Conservation (phyloP, 495 filamentous ascomycete species). For the Aspergillus haitiensis region DNA sequence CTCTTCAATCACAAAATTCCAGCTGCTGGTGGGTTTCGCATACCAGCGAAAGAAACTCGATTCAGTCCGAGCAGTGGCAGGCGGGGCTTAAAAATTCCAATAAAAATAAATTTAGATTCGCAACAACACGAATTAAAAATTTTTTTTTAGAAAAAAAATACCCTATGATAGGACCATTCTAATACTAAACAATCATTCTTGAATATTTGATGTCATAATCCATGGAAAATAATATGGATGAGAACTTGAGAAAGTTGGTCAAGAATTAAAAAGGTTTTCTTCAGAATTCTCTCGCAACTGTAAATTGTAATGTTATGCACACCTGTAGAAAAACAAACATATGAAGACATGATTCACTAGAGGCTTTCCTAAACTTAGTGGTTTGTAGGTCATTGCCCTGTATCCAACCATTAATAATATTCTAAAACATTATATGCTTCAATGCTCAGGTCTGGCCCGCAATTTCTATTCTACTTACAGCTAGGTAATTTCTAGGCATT, state of each 20-base stretch:
- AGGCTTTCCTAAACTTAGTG: neutral
- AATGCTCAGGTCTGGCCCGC: neutral
- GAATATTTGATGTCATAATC: neutral
- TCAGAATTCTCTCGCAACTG: neutral
- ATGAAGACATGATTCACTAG: too few species aligned
- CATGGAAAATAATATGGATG: neutral
- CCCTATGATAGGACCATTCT: neutral
- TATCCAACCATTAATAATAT: neutral
- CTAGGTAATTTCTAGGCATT: neutral
- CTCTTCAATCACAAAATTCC: slow-evolving; percentile 3
- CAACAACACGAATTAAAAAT: slow-evolving; percentile 17
- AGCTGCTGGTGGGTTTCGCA: slow-evolving; percentile 6
- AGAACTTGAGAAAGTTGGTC: neutral
- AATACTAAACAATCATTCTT: slow-evolving; percentile 2
- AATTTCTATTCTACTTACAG: neutral
- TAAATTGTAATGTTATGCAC: too few species aligned
- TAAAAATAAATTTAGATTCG: slow-evolving; percentile 24
- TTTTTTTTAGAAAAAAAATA: too few species aligned
- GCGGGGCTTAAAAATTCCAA: slow-evolving; percentile 20
- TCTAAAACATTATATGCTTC: neutral
- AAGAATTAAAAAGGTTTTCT: neutral
- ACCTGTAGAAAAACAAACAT: too few species aligned
- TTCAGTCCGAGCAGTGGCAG: slow-evolving; percentile 1
- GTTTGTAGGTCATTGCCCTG: neutral
- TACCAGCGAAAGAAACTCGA: slow-evolving; percentile 17